These are phyloP conservation scores for Potentilla sterilis DNA, from an alignment of 306 rosid genomes.

Conservation along the genomic window DNA sequence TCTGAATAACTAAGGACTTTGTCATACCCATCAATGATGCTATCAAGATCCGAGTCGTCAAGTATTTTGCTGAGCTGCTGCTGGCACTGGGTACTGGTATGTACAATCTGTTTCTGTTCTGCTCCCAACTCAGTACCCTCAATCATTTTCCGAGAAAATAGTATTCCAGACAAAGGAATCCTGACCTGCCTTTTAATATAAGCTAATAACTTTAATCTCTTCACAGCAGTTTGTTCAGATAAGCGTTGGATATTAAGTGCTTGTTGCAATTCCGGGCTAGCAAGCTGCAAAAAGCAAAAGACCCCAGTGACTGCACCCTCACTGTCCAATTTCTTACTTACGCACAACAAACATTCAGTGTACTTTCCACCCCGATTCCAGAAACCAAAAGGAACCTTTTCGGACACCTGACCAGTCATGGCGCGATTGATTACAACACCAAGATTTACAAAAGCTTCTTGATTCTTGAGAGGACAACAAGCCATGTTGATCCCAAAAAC, in stretches of 20 bases:
- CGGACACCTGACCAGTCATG: conserved; percentile 70
- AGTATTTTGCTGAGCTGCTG: conserved; percentile 85
- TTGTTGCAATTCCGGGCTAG: conserved; percentile 86
- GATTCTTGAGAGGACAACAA: conserved; percentile 82
- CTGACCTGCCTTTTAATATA: conserved; percentile 75
- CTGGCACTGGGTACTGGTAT: conserved; percentile 70
- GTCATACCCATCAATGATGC: conserved; percentile 82
- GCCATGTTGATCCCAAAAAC: conserved; percentile 69
- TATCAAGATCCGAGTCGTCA: conserved; percentile 87
- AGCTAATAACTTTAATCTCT: conserved; percentile 69
- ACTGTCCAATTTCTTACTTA: conserved; percentile 69
- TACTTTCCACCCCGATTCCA: conserved; percentile 58
- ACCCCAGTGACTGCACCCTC: conserved; percentile 78
- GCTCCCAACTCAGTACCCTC: conserved; percentile 66
- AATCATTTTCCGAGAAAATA: conserved; percentile 61
- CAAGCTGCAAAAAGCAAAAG: conserved; percentile 93
- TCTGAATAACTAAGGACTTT: neutral
- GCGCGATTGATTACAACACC: conserved; percentile 73
- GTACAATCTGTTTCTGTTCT: conserved; percentile 71
- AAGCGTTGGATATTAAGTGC: conserved; percentile 81
- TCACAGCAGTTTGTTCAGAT: conserved; percentile 76
- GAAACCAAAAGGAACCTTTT: conserved; percentile 72
- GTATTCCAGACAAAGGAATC: conserved; percentile 68
- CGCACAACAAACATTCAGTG: conserved; percentile 80
- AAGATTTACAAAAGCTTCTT: conserved; percentile 81